These are phyloP conservation scores for Hansenula sp. DNA, from an alignment of 1,139 yeast species.

Conservation along the genomic window DNA sequence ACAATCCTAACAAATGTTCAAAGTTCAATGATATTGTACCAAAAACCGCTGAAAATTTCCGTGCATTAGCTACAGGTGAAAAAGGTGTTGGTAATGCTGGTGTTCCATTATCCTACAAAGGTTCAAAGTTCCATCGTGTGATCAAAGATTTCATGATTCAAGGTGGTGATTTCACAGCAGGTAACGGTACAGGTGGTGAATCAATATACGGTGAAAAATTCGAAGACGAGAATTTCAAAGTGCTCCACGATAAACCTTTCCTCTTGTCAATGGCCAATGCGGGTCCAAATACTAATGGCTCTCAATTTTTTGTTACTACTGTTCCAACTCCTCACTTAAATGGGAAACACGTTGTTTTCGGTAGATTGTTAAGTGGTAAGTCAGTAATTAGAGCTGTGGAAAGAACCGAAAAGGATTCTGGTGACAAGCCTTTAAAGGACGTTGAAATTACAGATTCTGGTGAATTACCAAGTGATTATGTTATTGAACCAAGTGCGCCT, in stretches of 20 bases:
- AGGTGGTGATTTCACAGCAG: constrained; percentile 94
- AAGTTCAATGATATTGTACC: constrained; percentile 76
- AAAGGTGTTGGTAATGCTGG: constrained; percentile 66
- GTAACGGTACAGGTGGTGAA: constrained; percentile 91
- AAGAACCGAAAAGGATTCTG: constrained; percentile 54
- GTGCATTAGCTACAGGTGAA: constrained; percentile 88
- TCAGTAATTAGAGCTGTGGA: constrained; percentile 77
- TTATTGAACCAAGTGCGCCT: constrained; percentile 33
- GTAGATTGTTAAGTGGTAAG: constrained; percentile 80
- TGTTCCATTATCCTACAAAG: constrained; percentile 68
- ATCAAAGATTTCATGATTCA: constrained; percentile 91
- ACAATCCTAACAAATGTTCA: background rate
- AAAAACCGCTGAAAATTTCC: constrained; percentile 88
- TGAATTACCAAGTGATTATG: constrained; percentile 58
- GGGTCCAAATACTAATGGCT: constrained; percentile 93
- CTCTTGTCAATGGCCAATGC: constrained; percentile 95
- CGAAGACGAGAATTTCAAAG: constrained; percentile 83
- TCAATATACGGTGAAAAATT: constrained; percentile 94
- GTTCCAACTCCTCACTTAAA: constrained; percentile 81
- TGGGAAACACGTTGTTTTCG: constrained; percentile 96
- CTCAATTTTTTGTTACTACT: constrained; percentile 91
- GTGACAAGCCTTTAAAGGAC: constrained; percentile 61
- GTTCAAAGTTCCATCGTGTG: constrained; percentile 85
- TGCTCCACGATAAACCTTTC: constrained; percentile 79
- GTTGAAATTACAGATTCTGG: constrained; percentile 81